Evolutionary conservation across 441 rosid genomes (phyloP), one percentile per base, ranked within the genome.

Genomic region (Flueggea neowawraea): DNA sequence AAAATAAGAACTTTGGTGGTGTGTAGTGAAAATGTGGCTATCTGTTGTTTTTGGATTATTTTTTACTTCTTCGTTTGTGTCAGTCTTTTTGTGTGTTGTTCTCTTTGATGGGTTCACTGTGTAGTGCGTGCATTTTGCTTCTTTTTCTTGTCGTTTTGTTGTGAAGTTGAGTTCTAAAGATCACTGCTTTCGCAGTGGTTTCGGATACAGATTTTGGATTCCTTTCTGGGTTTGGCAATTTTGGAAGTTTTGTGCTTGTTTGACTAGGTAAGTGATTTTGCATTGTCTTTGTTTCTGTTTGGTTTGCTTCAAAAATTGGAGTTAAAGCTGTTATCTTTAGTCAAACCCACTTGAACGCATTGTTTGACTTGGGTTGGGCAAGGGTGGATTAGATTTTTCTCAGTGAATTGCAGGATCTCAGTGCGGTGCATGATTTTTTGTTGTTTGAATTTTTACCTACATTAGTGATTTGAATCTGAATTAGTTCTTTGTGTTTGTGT

Each of bases 121-220:
- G 71, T 64, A 70, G 33, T 56, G 69, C 15, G 16, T 36, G 65
- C 69, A 60, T 49, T 66, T 62, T 44, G 69, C 50, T 47, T 47
- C 50, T 66, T 67, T 67, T 57, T 15, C 36, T 74, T 70, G 74
- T 71, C 74, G 58, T 75, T 73, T 70, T 67, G 45, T 51, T 62
- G 41, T 36, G 41, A 14, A 47, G 61, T 64, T 67, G 32, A 69
- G 57, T 51, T 75, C 73, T 65, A 52, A 69, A 66, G 61, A 28
- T 61, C 47, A 47, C 57, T 56, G 62, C 41, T 16, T 73, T 53
- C 47, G 50, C 44, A 62, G 62, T 65, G 75, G 67, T 69, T 75
- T 73, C 77, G 84, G 83, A 85, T 88, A 61, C 71, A 48, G 69
- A 65, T 58, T 82, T 73, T 67, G 58, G 10, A 63, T 48, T 66